Evolutionary conservation across 495 filamentous ascomycete species (phyloP).

Genomic region (Podospora didyma): DNA sequence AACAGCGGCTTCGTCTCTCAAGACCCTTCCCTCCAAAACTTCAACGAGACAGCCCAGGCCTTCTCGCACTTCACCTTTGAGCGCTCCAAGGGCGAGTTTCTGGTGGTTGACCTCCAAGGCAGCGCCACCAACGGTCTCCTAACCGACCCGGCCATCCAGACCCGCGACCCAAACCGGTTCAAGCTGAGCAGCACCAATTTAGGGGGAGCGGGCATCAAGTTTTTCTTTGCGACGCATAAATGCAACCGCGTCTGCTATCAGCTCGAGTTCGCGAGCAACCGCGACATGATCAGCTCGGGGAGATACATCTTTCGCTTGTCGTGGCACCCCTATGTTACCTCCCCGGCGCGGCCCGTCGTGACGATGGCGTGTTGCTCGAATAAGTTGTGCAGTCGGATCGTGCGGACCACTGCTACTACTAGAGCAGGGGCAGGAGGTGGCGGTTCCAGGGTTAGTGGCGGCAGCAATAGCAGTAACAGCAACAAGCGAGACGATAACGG

Average conservation of each 20-base stretch:
- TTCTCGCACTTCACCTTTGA: slow-evolving; percentile 43
- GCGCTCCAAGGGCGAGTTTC: slow-evolving; percentile 31
- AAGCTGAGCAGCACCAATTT: slow-evolving; percentile 25
- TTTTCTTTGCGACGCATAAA: slow-evolving; percentile 32
- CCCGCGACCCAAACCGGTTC: slow-evolving; percentile 25
- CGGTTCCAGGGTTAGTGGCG: too few relatives aligned
- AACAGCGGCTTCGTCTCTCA: slow-evolving; percentile 32
- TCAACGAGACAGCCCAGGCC: slow-evolving; percentile 32
- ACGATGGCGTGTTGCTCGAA: slow-evolving; percentile 42
- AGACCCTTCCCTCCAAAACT: slow-evolving; percentile 9
- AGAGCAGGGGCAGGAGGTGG: too few relatives aligned
- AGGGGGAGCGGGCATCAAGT: slow-evolving; percentile 31
- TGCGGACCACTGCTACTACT: too few relatives aligned
- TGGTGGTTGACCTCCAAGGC: slow-evolving; percentile 29
- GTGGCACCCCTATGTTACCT: neutral
- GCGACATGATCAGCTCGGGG: slow-evolving; percentile 17
- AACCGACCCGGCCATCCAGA: slow-evolving; percentile 36
- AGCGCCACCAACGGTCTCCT: slow-evolving; percentile 30
- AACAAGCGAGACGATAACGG: too few relatives aligned
- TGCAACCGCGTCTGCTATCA: slow-evolving; percentile 38
- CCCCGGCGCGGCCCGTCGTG: slow-evolving; percentile 8
- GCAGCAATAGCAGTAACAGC: too few relatives aligned
- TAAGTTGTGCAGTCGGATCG: slow-evolving; percentile 32
- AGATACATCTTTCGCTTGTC: slow-evolving; percentile 26
- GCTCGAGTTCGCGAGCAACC: slow-evolving; percentile 31